phyloP scores from a whole-genome alignment of 2,329 filamentous ascomycete species.

The Colletotrichum theobromicola region DNA sequence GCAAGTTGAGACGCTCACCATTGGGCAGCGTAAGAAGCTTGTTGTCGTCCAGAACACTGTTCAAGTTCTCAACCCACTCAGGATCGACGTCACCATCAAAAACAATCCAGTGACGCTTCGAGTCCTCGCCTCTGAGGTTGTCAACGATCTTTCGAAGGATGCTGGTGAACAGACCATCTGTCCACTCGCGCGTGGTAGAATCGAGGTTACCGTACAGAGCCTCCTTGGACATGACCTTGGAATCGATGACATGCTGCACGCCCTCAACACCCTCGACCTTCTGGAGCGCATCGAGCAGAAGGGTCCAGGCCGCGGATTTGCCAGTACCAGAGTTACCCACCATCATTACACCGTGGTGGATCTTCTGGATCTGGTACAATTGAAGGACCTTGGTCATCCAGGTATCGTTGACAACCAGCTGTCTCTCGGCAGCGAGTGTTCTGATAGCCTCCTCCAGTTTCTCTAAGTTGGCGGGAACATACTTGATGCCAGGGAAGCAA shows the following conservation, averaged over 20 bases:
- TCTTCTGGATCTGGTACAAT: conserved; percentile 95
- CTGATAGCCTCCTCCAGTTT: conserved; percentile 82
- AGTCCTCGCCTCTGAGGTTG: conserved; percentile 95
- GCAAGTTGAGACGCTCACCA: conserved; percentile 94
- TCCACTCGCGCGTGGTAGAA: conserved; percentile 98
- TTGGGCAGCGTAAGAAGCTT: conserved; percentile 97
- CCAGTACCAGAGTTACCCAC: conserved; percentile 97
- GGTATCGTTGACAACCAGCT: conserved; percentile 87
- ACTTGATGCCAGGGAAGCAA: conserved; percentile 92
- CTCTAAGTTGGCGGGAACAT: conserved; percentile 86
- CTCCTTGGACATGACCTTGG: conserved; percentile 99
- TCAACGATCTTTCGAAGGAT: conserved; percentile 98
- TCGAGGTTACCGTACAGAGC: conserved; percentile 94
- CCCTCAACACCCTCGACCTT: conserved; percentile 91
- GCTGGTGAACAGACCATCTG: conserved; percentile 96
- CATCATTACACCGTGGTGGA: conserved; percentile 99
- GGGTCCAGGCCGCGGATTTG: conserved; percentile 94
- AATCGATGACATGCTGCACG: conserved; percentile 96
- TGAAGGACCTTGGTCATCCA: conserved; percentile 99
- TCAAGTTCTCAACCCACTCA: conserved; percentile 99
- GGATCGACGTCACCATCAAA: conserved; percentile 99
- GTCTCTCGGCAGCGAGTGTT: conserved; percentile 80
- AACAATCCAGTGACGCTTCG: conserved; percentile 98
- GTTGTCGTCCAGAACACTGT: conserved; percentile 99
- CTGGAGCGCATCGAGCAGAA: conserved; percentile 89